phyloP scores from a whole-genome alignment of 306 rosid genomes.

The Vicia sativa region DNA sequence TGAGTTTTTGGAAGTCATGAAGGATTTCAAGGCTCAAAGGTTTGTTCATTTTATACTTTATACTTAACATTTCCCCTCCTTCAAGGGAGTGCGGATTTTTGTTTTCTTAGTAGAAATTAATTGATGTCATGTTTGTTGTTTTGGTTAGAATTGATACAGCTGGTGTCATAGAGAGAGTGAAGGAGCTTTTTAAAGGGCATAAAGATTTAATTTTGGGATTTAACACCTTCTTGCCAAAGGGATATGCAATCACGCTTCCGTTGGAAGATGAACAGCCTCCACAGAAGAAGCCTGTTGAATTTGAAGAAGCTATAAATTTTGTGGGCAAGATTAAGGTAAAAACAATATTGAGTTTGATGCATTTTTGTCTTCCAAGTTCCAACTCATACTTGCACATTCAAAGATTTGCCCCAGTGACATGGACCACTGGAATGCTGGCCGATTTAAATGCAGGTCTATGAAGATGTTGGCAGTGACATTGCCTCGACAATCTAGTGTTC shows the following conservation, averaged over 20 bases:
- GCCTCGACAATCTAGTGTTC: not conserved
- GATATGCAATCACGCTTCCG: slow-evolving; percentile 65
- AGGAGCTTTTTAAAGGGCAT: slow-evolving; percentile 74
- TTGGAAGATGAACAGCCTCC: slow-evolving; percentile 80
- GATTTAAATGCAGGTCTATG: slow-evolving; percentile 17
- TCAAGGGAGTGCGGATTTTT: not conserved
- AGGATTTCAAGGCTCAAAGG: slow-evolving; percentile 77
- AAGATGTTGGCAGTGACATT: slow-evolving; percentile 10
- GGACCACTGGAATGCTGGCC: not conserved
- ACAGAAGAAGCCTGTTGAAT: slow-evolving; percentile 94
- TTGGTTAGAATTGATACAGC: slow-evolving; percentile 63
- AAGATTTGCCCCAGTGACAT: not conserved
- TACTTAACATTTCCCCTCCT: not conserved
- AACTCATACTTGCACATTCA: not conserved
- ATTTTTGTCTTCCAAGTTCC: not conserved
- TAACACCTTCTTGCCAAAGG: slow-evolving; percentile 77
- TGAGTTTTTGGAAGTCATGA: slow-evolving; percentile 68
- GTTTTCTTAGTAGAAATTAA: slow-evolving; percentile 4
- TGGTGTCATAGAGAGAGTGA: slow-evolving; percentile 64
- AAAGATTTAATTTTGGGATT: slow-evolving; percentile 66
- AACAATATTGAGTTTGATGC: slow-evolving; percentile 31
- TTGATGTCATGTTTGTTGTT: slow-evolving; percentile 30
- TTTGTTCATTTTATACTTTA: slow-evolving; percentile 32
- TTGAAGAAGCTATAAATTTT: slow-evolving; percentile 91
- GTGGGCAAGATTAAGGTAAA: slow-evolving; percentile 93